These are phyloP conservation scores for Debaryomycetaceae sp. DNA, from an alignment of 1,139 yeast species.

Conservation along the genomic window DNA sequence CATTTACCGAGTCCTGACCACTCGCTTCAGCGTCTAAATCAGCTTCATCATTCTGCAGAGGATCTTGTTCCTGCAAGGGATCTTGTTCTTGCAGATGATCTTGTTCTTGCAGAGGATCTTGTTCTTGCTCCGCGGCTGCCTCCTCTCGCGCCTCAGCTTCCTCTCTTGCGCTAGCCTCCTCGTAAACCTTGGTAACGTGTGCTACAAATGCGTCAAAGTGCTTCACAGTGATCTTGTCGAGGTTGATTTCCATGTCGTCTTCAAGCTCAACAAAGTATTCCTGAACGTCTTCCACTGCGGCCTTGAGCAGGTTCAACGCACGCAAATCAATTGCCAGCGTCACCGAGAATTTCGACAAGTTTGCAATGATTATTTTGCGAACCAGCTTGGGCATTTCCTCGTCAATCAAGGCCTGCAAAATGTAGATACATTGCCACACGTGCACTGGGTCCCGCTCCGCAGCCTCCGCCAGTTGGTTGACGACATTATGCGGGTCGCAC, in stretches of 20 bases:
- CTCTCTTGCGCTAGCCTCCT: slow-evolving; percentile 16
- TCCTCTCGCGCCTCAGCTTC: slow-evolving; percentile 2
- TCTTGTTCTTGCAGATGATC: too few relatives aligned
- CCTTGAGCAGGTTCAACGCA: slow-evolving; percentile 21
- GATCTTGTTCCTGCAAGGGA: too few relatives aligned
- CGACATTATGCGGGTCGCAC: slow-evolving; percentile 75
- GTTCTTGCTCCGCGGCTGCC: not conserved
- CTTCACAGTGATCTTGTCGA: slow-evolving; percentile 36
- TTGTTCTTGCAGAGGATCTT: not conserved
- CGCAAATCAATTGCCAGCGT: slow-evolving; percentile 19
- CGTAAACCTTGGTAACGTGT: slow-evolving; percentile 16
- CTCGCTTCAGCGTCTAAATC: too few relatives aligned
- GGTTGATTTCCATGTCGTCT: slow-evolving; percentile 17
- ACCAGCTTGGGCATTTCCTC: slow-evolving; percentile 42
- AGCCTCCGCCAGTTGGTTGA: slow-evolving; percentile 33
- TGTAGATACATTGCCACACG: slow-evolving; percentile 44
- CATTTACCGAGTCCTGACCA: too few relatives aligned
- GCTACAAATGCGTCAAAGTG: slow-evolving; percentile 36
- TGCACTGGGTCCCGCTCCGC: slow-evolving; percentile 37
- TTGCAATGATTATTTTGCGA: slow-evolving; percentile 45
- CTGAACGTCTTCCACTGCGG: slow-evolving; percentile 25
- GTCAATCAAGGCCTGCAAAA: slow-evolving; percentile 37
- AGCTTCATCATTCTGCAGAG: too few relatives aligned
- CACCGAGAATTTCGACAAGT: slow-evolving; percentile 37
- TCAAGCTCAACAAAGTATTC: slow-evolving; percentile 14